Percentiles rank a stretch among this genome's conserved stretches.
Evolutionary conservation across 176 grass and related monocot species (phyloP).

Genomic region (Alopecurus myosuroides): DNA sequence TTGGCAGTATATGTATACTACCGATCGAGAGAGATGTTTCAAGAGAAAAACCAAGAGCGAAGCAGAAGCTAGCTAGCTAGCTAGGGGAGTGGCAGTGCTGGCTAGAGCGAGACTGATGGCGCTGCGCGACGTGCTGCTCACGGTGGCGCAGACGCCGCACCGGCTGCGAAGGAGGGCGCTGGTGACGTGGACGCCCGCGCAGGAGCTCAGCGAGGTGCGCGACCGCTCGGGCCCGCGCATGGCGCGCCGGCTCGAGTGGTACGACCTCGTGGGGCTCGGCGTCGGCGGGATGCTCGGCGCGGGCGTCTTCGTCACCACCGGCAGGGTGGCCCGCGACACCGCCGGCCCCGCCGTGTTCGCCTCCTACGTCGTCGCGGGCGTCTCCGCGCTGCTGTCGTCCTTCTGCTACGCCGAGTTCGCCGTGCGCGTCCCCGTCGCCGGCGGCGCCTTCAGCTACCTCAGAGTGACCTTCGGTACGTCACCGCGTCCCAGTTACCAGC

Average conservation of each 20-base stretch:
- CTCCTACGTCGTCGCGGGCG: slow-evolving; percentile 74
- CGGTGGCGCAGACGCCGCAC: slow-evolving; percentile 56
- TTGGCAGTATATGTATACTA: not conserved
- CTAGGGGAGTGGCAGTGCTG: not conserved
- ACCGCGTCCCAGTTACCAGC: not conserved
- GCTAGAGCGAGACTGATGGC: slow-evolving; percentile 17
- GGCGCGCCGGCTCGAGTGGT: slow-evolving; percentile 71
- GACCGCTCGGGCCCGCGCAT: slow-evolving; percentile 75
- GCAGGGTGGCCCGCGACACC: slow-evolving; percentile 35
- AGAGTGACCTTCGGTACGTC: slow-evolving; percentile 71
- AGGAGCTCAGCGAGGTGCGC: slow-evolving; percentile 82
- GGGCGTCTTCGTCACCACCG: slow-evolving; percentile 58
- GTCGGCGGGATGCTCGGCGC: slow-evolving; percentile 56
- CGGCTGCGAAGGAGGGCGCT: slow-evolving; percentile 54
- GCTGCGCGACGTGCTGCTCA: slow-evolving; percentile 45
- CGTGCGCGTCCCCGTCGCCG: slow-evolving; percentile 87
- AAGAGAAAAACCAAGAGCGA: not conserved
- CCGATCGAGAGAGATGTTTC: not conserved
- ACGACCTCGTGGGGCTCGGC: slow-evolving; percentile 77
- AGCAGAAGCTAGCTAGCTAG: not conserved
- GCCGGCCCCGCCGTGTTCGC: slow-evolving; percentile 43
- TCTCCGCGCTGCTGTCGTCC: slow-evolving; percentile 78
- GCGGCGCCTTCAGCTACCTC: slow-evolving; percentile 71
- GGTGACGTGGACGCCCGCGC: slow-evolving; percentile 67
- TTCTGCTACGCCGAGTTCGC: slow-evolving; percentile 96